Conservation (phyloP, 2,329 filamentous ascomycete genomes). For the Cordyceps pruinosa region DNA sequence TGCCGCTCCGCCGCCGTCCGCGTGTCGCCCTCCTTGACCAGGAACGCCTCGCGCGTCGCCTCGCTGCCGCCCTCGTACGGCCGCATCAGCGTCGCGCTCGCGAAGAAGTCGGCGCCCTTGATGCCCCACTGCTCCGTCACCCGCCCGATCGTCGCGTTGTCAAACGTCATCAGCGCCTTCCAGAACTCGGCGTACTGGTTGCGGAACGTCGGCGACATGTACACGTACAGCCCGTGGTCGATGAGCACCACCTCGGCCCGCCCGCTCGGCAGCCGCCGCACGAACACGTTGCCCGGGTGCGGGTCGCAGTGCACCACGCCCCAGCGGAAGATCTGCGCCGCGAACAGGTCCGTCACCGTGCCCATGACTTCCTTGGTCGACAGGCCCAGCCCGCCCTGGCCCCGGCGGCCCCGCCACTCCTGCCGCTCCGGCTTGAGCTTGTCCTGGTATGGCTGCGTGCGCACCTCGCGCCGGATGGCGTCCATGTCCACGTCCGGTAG, state of each 20-base stretch:
- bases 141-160: slow-evolving; percentile 69
- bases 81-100: slow-evolving; percentile 79
- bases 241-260: slow-evolving; percentile 87
- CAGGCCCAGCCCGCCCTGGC: slow-evolving; percentile 76
- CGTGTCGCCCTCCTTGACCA: slow-evolving; percentile 48
- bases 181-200: slow-evolving; percentile 85
- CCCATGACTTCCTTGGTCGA: slow-evolving; percentile 84
- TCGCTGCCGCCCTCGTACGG: slow-evolving; percentile 83
- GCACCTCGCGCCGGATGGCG: slow-evolving; percentile 37
- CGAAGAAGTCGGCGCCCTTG: slow-evolving; percentile 82
- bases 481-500: slow-evolving; percentile 47
- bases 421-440: slow-evolving; percentile 73
- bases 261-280: slow-evolving; percentile 77
- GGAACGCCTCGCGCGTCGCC: slow-evolving; percentile 58
- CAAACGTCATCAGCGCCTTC: slow-evolving; percentile 89
- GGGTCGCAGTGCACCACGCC: slow-evolving; percentile 94
- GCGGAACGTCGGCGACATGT: slow-evolving; percentile 76
- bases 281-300: slow-evolving; percentile 95
- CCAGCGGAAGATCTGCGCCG: slow-evolving; percentile 97
- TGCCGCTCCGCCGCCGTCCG: slow-evolving; percentile 61
- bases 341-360: slow-evolving; percentile 93
- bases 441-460: slow-evolving; percentile 46
- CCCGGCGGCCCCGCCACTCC: slow-evolving; percentile 66
- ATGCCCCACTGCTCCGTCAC: slow-evolving; percentile 82
- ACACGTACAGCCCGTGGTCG: slow-evolving; percentile 93